Conservation (phyloP, 2,329 filamentous ascomycete genomes). For the Zalaria sp. region DNA sequence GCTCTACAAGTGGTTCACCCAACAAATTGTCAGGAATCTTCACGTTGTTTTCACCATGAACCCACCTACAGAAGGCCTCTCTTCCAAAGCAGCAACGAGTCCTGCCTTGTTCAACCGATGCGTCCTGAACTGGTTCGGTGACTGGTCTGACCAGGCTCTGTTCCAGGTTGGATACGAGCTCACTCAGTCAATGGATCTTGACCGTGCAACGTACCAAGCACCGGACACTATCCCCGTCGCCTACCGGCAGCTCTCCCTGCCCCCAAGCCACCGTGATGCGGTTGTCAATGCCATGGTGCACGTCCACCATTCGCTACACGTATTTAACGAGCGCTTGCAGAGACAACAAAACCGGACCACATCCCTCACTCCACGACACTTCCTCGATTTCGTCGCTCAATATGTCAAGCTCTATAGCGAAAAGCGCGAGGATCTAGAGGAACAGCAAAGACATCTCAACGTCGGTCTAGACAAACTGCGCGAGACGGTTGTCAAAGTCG, state of each 20-base stretch:
- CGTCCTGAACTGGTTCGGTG: conserved; percentile 98
- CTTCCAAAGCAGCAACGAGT: conserved; percentile 92
- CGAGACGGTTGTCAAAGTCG: conserved; percentile 94
- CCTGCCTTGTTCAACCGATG: conserved; percentile 98
- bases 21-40: conserved; percentile 96
- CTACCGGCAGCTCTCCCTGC: conserved; percentile 71
- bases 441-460: conserved; percentile 96
- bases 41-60: conserved; percentile 99
- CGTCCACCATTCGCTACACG: conserved; percentile 86
- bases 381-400: conserved; percentile 93
- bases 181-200: conserved; percentile 90
- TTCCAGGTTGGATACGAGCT: conserved; percentile 96
- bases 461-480: conserved; percentile 94
- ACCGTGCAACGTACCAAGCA: conserved; percentile 70
- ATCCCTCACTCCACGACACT: conserved; percentile 90
- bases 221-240: conserved; percentile 89
- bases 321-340: conserved; percentile 74
- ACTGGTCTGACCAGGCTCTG: conserved; percentile 97
- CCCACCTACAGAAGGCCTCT: conserved; percentile 85
- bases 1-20: conserved; percentile 99
- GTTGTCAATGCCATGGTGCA: conserved; percentile 98
- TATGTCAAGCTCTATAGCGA: conserved; percentile 96
- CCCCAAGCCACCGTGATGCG: conserved; percentile 78
- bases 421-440: conserved; percentile 95
- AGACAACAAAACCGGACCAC: conserved; percentile 89